Evolutionary conservation across 805 yeast genomes (phyloP), one percentile per base, ranked within the genome.

Genomic region (Candida chilensis): DNA sequence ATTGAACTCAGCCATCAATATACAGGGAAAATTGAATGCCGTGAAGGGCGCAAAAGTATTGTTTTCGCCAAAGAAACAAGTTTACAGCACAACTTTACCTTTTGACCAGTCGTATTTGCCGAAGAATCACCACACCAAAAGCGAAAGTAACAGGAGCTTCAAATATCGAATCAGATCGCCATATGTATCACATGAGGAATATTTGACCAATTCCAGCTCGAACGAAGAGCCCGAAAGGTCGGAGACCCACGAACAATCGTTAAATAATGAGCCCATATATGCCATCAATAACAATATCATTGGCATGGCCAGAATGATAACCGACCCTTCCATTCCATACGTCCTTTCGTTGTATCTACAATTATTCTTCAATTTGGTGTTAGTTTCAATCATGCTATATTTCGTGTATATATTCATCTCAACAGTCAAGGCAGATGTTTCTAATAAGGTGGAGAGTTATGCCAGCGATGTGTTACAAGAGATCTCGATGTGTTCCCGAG

Each of bases 401-500:
- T 40, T 60, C 15, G 43, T 51, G 1, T 48, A 42, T 36, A 32
- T 46, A 12, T 49, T 56, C 32, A 39, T 54, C n/a, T 31, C 35
- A 12, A 60, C 65, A 3, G 44, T 64, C 8, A 40, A 42, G 21
- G 35, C 55, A 2, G 98, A 90, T 50, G 84, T 90, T 11, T 72
- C 76, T 36, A 67, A 65, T 36, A 82, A 81, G 44, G 65, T 86
- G 7, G 79, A 78, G 28, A 65, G 71, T 18, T 73, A 78, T 39
- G 67, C 79, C 0, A 50, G 69, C 5, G 78, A 77, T 20, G 71
- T 76, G 1, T 47, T 74, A 10, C 73, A 71, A 32, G 82, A 78
- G 41, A 82, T 84, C 29, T 67, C 78, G 10, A 36, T 59, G 18
- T 90, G 98, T 52, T 60, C 79, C 5, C 60, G 77, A 21, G 78